These are phyloP conservation scores for Cladosporium sp. DNA, from an alignment of 2,329 filamentous ascomycete species.

Conservation along the genomic window DNA sequence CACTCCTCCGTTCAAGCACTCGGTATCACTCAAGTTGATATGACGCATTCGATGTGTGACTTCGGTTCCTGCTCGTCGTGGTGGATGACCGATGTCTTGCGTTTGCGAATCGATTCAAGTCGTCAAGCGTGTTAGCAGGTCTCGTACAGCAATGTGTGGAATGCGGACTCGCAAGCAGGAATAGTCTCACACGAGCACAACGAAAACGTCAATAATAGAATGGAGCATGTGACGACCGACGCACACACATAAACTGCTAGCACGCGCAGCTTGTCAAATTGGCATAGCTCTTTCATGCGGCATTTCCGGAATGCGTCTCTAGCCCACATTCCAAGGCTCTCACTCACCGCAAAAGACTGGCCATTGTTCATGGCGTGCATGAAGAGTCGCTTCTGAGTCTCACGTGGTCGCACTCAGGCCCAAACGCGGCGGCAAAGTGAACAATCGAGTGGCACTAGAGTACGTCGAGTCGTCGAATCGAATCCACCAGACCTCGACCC, in stretches of 20 bases:
- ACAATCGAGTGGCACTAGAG: slow-evolving; percentile 6
- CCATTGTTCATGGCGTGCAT: not conserved
- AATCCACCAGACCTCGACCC: not conserved
- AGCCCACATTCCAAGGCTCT: not conserved
- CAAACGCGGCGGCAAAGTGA: slow-evolving; percentile 6
- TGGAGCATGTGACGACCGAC: not conserved
- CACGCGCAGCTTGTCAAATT: not conserved
- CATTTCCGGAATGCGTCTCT: not conserved
- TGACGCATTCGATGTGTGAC: not conserved
- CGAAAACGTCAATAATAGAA: not conserved
- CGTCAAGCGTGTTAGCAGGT: not conserved
- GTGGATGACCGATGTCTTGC: not conserved
- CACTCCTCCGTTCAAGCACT: not conserved
- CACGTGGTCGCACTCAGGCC: slow-evolving; percentile 1
- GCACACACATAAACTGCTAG: not conserved
- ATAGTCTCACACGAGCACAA: not conserved
- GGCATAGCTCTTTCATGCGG: not conserved
- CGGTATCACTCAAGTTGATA: not conserved
- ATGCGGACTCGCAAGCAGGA: not conserved
- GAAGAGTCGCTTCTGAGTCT: not conserved
- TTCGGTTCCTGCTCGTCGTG: not conserved
- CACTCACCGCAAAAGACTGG: not conserved
- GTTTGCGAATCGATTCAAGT: not conserved
- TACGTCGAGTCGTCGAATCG: not conserved
- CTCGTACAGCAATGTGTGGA: not conserved